A percentile compares a stretch with the other conserved stretches of the same genome.
Evolutionary conservation across 2,329 filamentous ascomycete genomes (phyloP).

Genomic region (Ramichloridium luteum): DNA sequence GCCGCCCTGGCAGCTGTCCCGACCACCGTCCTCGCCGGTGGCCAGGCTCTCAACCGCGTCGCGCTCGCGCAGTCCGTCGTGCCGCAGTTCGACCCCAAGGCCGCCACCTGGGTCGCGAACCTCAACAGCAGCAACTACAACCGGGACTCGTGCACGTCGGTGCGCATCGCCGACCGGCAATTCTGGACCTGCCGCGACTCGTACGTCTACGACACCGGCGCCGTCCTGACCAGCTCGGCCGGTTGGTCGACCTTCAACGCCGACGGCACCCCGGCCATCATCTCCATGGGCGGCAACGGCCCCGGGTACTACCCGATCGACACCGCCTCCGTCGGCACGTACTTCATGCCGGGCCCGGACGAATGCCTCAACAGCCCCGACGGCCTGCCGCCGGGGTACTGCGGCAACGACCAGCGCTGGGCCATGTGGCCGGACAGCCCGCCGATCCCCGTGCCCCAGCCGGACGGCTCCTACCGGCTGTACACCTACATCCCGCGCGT

Average conservation of each 20-base stretch:
- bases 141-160: neutral
- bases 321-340: neutral
- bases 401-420: constrained; percentile 5
- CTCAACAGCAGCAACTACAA: neutral
- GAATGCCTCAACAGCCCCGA: too few relatives aligned
- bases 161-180: neutral
- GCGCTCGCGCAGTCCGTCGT: too few relatives aligned
- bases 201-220: neutral
- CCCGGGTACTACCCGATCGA: neutral
- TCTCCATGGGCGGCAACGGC: neutral
- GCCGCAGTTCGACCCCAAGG: too few relatives aligned
- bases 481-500: neutral
- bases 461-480: neutral
- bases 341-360: neutral
- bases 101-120: too few relatives aligned
- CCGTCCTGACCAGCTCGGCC: neutral
- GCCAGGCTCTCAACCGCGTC: too few relatives aligned
- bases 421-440: constrained; percentile 11
- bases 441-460: neutral
- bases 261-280: neutral
- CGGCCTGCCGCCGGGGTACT: neutral
- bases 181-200: neutral
- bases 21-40: too few relatives aligned
- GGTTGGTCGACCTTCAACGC: constrained; percentile 1
- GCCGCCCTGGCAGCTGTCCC: too few relatives aligned